These are phyloP conservation scores for Capillidium rhysosporum DNA, from an alignment of 371 early-diverging fungal species.

Conservation along the genomic window DNA sequence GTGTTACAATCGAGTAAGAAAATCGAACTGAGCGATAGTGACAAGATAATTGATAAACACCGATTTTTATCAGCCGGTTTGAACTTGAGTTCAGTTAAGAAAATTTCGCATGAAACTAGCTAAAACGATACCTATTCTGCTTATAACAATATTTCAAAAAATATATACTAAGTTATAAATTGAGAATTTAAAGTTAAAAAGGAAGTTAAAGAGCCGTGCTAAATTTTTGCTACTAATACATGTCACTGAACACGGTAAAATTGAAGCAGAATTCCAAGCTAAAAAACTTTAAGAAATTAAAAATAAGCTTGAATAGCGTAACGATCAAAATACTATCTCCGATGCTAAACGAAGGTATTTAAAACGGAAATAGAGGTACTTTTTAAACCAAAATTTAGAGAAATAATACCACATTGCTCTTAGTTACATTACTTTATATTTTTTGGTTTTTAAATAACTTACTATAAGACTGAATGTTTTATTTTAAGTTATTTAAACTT, in stretches of 20 bases:
- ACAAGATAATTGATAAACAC: conserved; percentile 61
- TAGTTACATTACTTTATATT: no score
- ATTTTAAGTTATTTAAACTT: no score
- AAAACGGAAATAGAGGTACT: conserved; percentile 34
- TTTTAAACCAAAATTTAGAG: no score
- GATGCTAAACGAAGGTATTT: conserved; percentile 58
- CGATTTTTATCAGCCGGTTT: conserved; percentile 55
- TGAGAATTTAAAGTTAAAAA: conserved; percentile 10
- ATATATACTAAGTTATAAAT: conserved; percentile 1
- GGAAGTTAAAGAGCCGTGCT: conserved; percentile 10
- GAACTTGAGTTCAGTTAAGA: conserved; percentile 28
- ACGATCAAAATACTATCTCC: conserved; percentile 40
- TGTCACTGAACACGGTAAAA: conserved; percentile 22
- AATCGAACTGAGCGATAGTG: conserved; percentile 42
- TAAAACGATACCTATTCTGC: conserved; percentile 15
- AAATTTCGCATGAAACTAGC: conserved; percentile 9
- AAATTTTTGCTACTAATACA: conserved; percentile 11
- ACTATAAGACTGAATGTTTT: no score
- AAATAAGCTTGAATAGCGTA: conserved; percentile 32
- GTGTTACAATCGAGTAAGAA: conserved; percentile 22
- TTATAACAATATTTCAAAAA: conserved; percentile 10
- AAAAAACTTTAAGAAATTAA: conserved; percentile 26
- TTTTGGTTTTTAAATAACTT: no score
- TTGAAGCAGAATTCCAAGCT: conserved; percentile 24
- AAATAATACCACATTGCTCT: no score